Base-by-base conservation (phyloP, 2,329 filamentous ascomycete species). In the Fusarium subtropicale region DNA sequence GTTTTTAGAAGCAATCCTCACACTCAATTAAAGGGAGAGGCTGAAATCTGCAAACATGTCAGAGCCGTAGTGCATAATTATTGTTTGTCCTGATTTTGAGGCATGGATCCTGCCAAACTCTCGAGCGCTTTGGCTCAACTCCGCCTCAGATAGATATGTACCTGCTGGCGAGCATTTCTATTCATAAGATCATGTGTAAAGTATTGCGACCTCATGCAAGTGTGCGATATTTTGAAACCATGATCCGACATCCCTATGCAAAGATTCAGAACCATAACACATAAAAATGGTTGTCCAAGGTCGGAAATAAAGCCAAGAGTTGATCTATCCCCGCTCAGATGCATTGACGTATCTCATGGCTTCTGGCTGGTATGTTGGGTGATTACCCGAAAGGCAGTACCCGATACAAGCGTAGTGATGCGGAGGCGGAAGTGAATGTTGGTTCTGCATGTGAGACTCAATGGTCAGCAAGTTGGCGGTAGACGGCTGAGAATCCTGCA, bases 361-460 rank as follows among this genome's bases (percentile, higher is more conserved):
- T 46, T 45, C 44, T 46, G 22, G 22, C 34, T 54, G 44, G 56
- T 34, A 66, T 52, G 51, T 22, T 46, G 41, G 20, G 33, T 16
- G 41, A 56, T 60, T 34, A 53, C 34, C 63, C 53, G 41, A 68
- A 47, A 38, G 24, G 20, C 24, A 41, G 56, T 62, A 57, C 56
- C 61, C 33, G 59, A 55, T 50, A 31, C 42, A 34, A 12, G 18
- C 20, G 28, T 24, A 36, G 44, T 54, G 60, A 34, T 42, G 44
- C 38, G 54, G 53, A 54, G 48, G 28, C 16, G 33, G 38, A 45
- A 34, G 26, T 41, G 46, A 53, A 39, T 64, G 44, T 39, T 55
- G 31, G 47, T 56, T 52, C 46, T 57, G 31, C 59, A 54, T 59
- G 55, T 56, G 69, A 63, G 51, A 56, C 60, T 52, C 46, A 56